Base-by-base conservation (phyloP, 306 rosid species). In the Quercus gilva region DNA sequence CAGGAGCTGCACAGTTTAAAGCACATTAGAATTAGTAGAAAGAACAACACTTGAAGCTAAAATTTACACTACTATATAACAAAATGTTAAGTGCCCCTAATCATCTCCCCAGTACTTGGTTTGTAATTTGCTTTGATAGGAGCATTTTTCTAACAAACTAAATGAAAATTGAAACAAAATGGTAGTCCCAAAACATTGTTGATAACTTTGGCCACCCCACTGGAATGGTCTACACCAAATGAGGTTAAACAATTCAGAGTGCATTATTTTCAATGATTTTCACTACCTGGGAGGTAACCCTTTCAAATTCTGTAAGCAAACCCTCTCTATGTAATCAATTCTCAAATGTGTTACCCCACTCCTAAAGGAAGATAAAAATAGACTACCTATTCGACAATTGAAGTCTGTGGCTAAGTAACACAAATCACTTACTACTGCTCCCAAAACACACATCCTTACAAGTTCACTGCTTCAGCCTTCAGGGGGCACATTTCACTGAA, bases 1-100 rank as follows among this genome's bases (percentile, higher is more conserved):
- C 49, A 91, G 53, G 96, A 90, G 87, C 99, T 95, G 98, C 69
- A 74, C 74, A 67, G 78, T 79, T 18, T 31, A 58, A 51, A 59
- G 58, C 74, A 80, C 43, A 37, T 79, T 67, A 76, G 53, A 20
- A 82, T 52, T 67, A 63, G 49, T 29, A 41, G 53, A 45, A 73
- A 71, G 65, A 81, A 78, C 71, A 52, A 53, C 55, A 49, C 69
- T 43, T 73, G 71, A 79, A 68, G 78, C 64, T 35, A 74, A 63
- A 63, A 6, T 37, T 37, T 10, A 37, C 43, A 37, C 43, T 37
- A 37, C 43, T 6, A 37, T 6, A 37, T 37, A 6, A 37, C 0
- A 37, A 6, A 37, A 37, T 37, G 43, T 37, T 37, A 0, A 37
- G 9, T 37, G 43, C 43, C 43, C 43, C 43, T 37, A 37, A 37